These are phyloP conservation scores for Epichloe baconii DNA, from an alignment of 2,329 filamentous ascomycete genomes.

Conservation along the genomic window DNA sequence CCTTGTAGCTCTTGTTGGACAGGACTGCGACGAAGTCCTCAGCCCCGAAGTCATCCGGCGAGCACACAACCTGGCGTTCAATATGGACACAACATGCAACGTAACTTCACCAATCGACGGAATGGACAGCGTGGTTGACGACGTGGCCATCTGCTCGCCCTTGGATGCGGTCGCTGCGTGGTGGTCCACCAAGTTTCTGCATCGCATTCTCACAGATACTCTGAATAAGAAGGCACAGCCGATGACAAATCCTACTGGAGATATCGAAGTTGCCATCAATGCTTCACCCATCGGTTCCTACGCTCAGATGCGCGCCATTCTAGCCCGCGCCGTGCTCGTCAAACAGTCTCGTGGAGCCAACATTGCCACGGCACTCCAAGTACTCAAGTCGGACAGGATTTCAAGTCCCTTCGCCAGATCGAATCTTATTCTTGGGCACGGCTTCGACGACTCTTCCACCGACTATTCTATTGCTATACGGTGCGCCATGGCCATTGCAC, in stretches of 20 bases:
- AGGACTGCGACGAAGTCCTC: conserved; percentile 72
- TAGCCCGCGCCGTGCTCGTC: conserved; percentile 44
- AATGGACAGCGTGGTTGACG: conserved; percentile 74
- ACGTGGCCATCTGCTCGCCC: conserved; percentile 71
- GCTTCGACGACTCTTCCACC: conserved; percentile 27
- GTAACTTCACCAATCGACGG: conserved; percentile 51
- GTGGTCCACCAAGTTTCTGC: conserved; percentile 68
- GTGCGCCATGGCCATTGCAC: conserved; percentile 48
- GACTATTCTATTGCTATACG: conserved; percentile 45
- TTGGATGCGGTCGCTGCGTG: conserved; percentile 85
- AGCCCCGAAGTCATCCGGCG: conserved; percentile 66
- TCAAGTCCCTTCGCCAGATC: conserved; percentile 13
- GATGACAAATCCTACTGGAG: conserved; percentile 16
- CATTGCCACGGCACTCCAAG: conserved; percentile 43
- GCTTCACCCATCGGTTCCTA: conserved; percentile 68
- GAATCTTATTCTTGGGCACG: conserved; percentile 32
- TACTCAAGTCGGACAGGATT: conserved; percentile 24
- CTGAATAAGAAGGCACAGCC: conserved; percentile 37
- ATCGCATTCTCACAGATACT: conserved; percentile 52
- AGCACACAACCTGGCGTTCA: conserved; percentile 83
- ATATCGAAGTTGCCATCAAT: conserved; percentile 56
- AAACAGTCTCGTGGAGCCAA: conserved; percentile 40
- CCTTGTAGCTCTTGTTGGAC: conserved; percentile 60
- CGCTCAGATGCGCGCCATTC: conserved; percentile 47
- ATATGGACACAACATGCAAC: conserved; percentile 59